Conservation (phyloP, 176 grass and related monocot species). For the Avena insularis region DNA sequence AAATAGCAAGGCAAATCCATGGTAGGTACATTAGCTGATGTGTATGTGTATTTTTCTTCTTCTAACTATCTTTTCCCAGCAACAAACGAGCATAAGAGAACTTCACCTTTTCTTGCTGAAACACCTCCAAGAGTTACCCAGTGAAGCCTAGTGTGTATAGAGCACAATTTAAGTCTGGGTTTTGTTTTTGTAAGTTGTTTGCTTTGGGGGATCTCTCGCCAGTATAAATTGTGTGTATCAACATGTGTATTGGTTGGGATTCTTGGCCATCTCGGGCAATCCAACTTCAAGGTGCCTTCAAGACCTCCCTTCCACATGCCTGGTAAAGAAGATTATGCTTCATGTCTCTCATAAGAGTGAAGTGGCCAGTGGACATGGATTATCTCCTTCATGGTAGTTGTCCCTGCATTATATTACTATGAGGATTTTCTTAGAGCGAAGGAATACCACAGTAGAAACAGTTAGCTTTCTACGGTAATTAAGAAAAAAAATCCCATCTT, state of each 20-base stretch:
- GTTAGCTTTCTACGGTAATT: neutral
- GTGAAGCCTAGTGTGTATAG: neutral
- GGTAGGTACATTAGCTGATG: neutral
- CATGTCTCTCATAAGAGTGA: no score
- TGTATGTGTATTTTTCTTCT: neutral
- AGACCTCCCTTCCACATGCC: neutral
- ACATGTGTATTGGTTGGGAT: neutral
- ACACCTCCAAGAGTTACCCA: neutral
- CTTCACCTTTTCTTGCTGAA: neutral
- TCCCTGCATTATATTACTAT: neutral
- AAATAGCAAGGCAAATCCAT: constrained; percentile 6
- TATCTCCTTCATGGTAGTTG: no score
- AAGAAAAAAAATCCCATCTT: neutral
- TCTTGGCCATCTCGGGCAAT: neutral
- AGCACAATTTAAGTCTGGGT: neutral
- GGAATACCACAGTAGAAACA: neutral
- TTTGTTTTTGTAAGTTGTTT: neutral
- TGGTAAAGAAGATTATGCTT: neutral
- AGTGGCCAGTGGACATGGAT: no score
- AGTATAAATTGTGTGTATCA: neutral
- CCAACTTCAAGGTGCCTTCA: neutral
- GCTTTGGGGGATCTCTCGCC: neutral
- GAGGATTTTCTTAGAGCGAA: neutral
- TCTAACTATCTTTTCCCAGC: neutral
- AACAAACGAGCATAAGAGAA: neutral